Conservation (phyloP, 2,329 filamentous ascomycete genomes). For the Nemania sp. region DNA sequence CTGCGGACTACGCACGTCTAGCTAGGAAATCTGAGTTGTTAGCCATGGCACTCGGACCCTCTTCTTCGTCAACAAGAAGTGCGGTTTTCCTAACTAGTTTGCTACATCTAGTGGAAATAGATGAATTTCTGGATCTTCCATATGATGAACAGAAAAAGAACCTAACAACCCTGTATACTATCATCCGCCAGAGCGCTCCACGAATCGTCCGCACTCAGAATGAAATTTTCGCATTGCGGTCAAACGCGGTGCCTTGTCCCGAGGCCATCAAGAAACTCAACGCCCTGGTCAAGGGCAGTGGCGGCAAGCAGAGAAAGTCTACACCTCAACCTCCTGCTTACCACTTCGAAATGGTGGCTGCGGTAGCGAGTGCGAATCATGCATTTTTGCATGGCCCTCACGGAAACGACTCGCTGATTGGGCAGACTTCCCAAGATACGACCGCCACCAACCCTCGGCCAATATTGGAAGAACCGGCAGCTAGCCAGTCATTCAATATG, state of each 20-base stretch:
- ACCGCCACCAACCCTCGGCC: background rate
- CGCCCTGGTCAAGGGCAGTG: background rate
- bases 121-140: slow-evolving; percentile 21
- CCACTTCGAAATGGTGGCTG: background rate
- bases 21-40: background rate
- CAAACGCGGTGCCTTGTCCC: slow-evolving; percentile 16
- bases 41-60: background rate
- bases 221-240: slow-evolving; percentile 23
- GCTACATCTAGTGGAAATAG: slow-evolving; percentile 19
- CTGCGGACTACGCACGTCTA: background rate
- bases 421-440: no score
- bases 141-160: slow-evolving; percentile 23
- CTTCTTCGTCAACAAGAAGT: background rate
- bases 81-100: slow-evolving; percentile 14
- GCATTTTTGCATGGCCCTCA: background rate
- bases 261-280: slow-evolving; percentile 18
- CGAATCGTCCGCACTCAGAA: slow-evolving; percentile 20
- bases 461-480: background rate
- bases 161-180: slow-evolving; percentile 25
- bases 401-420: background rate
- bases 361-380: background rate
- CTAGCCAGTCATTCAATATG: background rate
- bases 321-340: background rate
- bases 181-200: slow-evolving; percentile 10
- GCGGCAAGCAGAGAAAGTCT: background rate